phyloP scores from a whole-genome alignment of 768 basidiomycete species.

The Rhizopogon roseolus region DNA sequence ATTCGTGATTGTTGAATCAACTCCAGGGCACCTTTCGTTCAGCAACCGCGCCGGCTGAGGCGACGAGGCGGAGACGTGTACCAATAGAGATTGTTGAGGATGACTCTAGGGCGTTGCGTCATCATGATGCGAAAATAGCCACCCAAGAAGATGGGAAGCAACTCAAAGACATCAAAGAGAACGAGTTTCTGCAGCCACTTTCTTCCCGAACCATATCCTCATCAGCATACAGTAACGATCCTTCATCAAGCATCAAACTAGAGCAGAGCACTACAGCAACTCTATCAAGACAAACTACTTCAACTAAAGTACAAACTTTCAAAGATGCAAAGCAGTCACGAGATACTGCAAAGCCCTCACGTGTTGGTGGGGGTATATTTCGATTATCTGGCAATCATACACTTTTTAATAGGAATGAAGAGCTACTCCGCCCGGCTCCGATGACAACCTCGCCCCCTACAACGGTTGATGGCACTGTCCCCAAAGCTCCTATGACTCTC shows the following conservation, averaged over 20 bases:
- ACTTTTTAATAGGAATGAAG: slow-evolving; percentile 38
- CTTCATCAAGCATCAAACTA: slow-evolving; percentile 13
- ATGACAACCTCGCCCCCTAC: neutral
- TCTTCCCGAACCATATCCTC: slow-evolving; percentile 28
- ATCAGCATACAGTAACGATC: neutral
- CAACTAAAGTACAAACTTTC: slow-evolving; percentile 36
- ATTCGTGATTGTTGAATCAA: neutral
- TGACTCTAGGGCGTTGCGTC: neutral
- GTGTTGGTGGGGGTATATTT: slow-evolving; percentile 72
- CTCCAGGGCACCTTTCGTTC: slow-evolving; percentile 6
- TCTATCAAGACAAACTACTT: slow-evolving; percentile 2
- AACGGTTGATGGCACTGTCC: slow-evolving; percentile 1
- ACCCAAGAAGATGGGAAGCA: slow-evolving; percentile 1
- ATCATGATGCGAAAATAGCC: slow-evolving; percentile 6
- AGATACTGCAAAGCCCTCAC: slow-evolving; percentile 37
- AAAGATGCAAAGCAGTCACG: slow-evolving; percentile 55
- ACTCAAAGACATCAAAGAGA: slow-evolving; percentile 6
- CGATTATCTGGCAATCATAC: slow-evolving; percentile 56
- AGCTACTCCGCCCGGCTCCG: slow-evolving; percentile 3
- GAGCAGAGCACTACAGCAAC: slow-evolving; percentile 3
- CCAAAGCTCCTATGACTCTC: slow-evolving; percentile 38
- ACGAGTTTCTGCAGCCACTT: slow-evolving; percentile 32
- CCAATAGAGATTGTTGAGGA: slow-evolving; percentile 58
- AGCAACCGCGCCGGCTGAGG: neutral
- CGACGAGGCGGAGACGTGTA: slow-evolving; percentile 49